Evolutionary conservation across 2,329 filamentous ascomycete species (phyloP).

Genomic region (Alternaria incomplexa): DNA sequence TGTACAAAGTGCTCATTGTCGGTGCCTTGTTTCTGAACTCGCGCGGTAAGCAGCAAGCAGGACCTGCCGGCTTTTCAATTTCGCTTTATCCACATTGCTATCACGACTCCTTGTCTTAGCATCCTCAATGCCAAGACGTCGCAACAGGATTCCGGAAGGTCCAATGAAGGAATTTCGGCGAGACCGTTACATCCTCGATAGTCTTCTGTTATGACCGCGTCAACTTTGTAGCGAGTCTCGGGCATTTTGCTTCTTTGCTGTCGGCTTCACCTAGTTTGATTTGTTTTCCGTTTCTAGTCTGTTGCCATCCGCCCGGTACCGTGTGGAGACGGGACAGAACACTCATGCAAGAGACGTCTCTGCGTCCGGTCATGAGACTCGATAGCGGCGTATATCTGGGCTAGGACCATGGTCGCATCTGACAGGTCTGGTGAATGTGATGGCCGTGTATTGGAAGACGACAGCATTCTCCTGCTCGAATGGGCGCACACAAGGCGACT

Average conservation of each 20-base stretch:
- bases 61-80: not conserved
- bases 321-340: not conserved
- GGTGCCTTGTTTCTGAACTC: not conserved
- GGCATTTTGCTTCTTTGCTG: conserved; percentile 6
- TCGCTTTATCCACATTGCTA: conserved; percentile 2
- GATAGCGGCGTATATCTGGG: not conserved
- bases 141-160: not conserved
- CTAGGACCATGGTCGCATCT: not conserved
- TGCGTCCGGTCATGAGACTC: not conserved
- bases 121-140: not conserved
- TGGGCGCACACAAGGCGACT: not conserved
- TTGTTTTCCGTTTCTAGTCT: not conserved
- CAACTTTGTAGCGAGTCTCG: not conserved
- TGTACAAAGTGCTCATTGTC: not conserved
- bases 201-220: not conserved
- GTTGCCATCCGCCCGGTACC: not conserved
- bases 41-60: not conserved
- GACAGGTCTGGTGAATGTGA: not conserved
- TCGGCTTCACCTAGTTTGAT: not conserved
- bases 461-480: not conserved
- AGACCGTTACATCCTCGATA: conserved; percentile 5
- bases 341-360: not conserved
- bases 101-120: conserved; percentile 5
- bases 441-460: not conserved
- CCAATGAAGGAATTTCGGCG: not conserved